Conservation (phyloP, 2,329 filamentous ascomycete species). For the Parafenestella ontariensis region DNA sequence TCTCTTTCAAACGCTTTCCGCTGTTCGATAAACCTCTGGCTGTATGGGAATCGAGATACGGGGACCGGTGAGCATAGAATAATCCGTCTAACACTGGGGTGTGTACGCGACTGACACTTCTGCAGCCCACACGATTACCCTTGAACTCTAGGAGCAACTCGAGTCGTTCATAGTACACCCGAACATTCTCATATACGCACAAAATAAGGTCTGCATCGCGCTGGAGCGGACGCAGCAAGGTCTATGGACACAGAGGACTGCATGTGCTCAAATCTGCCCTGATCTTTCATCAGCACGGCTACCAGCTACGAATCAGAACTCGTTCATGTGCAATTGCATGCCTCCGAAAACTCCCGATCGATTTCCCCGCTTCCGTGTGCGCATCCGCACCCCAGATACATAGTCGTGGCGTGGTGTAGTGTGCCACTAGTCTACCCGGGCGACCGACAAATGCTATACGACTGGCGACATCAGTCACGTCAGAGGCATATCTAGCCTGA, state of each 20-base stretch:
- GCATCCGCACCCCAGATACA: constrained; percentile 27
- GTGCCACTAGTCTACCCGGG: constrained; percentile 28
- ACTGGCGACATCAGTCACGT: constrained; percentile 20
- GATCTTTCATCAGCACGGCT: constrained; percentile 1
- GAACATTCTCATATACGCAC: not conserved
- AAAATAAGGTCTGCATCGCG: not conserved
- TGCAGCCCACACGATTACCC: constrained; percentile 15
- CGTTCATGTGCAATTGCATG: constrained; percentile 13
- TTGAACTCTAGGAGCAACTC: constrained; percentile 11
- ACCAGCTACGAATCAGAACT: constrained; percentile 1
- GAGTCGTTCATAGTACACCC: constrained; percentile 8
- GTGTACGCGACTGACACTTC: constrained; percentile 21
- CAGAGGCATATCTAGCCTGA: constrained; percentile 21
- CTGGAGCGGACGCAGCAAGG: not conserved
- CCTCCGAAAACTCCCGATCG: constrained; percentile 28
- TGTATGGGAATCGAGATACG: constrained; percentile 29
- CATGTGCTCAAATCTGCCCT: constrained; percentile 8
- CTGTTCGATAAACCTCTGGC: constrained; percentile 37
- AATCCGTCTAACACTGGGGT: not conserved
- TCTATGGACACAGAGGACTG: not conserved
- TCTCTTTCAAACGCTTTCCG: constrained; percentile 33
- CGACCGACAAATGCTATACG: constrained; percentile 20
- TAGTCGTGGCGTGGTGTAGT: constrained; percentile 18
- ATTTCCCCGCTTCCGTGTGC: constrained; percentile 34
- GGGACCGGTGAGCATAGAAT: constrained; percentile 18